Percentiles rank a stretch among this genome's conserved stretches.
phyloP scores from a whole-genome alignment of 2,329 filamentous ascomycete species.

The Colletotrichum melonis region DNA sequence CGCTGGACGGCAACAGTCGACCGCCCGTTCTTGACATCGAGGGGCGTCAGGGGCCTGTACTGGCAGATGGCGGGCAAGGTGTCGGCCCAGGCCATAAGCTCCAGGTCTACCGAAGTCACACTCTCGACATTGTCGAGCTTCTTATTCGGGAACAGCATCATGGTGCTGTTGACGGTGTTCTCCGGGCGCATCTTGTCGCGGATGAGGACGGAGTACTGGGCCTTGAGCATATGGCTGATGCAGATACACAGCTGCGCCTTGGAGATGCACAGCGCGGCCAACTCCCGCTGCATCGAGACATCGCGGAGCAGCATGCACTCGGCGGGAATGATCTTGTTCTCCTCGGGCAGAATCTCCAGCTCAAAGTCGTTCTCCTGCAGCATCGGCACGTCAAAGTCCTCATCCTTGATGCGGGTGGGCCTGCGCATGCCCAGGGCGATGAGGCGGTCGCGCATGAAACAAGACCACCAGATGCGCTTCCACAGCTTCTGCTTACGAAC shows the following conservation, averaged over 20 bases:
- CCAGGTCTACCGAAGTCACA: slow-evolving; percentile 81
- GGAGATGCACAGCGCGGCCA: slow-evolving; percentile 90
- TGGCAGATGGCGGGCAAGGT: slow-evolving; percentile 78
- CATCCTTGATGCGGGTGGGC: slow-evolving; percentile 90
- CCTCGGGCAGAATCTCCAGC: slow-evolving; percentile 73
- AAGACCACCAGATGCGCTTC: slow-evolving; percentile 99
- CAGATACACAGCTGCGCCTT: slow-evolving; percentile 91
- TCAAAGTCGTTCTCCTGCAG: slow-evolving; percentile 88
- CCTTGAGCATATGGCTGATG: slow-evolving; percentile 88
- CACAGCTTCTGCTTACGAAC: slow-evolving; percentile 81
- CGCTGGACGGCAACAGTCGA: slow-evolving; percentile 76
- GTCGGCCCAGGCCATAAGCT: slow-evolving; percentile 82
- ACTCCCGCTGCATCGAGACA: slow-evolving; percentile 76
- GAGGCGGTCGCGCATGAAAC: slow-evolving; percentile 92
- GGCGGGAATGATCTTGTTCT: slow-evolving; percentile 74
- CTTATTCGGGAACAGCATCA: slow-evolving; percentile 94
- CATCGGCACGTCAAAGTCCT: slow-evolving; percentile 95
- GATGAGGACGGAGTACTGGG: slow-evolving; percentile 92
- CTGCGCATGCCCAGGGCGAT: slow-evolving; percentile 94
- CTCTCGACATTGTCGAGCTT: slow-evolving; percentile 83
- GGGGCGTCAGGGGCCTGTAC: slow-evolving; percentile 67
- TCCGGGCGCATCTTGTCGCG: slow-evolving; percentile 84
- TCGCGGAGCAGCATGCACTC: slow-evolving; percentile 80
- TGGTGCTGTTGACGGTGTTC: slow-evolving; percentile 78
- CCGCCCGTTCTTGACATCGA: slow-evolving; percentile 70